Evolutionary conservation across 257 asterid genomes (phyloP), one percentile per base, ranked within the genome.

Genomic region (Fraxinus pennsylvanica): DNA sequence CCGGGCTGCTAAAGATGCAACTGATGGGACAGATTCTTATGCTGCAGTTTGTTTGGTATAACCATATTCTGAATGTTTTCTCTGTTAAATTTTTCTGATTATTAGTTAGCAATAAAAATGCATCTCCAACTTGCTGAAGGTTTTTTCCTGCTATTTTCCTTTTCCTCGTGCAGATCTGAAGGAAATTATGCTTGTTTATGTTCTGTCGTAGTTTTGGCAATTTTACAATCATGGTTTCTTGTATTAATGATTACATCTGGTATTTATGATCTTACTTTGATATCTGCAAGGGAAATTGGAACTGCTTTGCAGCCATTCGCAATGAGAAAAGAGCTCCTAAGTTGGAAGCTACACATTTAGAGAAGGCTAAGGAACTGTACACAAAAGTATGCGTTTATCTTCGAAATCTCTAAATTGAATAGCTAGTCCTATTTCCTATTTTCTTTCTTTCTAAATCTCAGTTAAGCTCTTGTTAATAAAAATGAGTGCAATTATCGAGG

Each of bases 341-440:
- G 85, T 75, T 96, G 86, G 99, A 96, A 83, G 97, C 97, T 81
- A 93, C 97, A 41, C 99, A 96, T 90, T 87, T 90, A 36, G 97
- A 96, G 92, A 96, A 96, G 90, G 97, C 99, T 25, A 93, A 93
- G 89, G 99, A 96, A 81, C 93, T 96, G 50, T 93, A 92, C 80
- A 92, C 98, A 2, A 96, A 93, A 83, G 97, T 93, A 90, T 85
- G 83, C 86, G 1, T 66, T 74, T 75, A 68, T 57, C 54, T 39
- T 85, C 73, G 81, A 76, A 71, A 30, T 82, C 85, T 12, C 76
- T 88, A 65, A 79, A 70, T 66, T 43, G 45, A 57, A 72, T 27
- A 67, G 21, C 76, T 74, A 27, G 61, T 21, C 35, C 27, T 32
- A 63, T 61, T 45, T 19, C 61, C 36, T 41, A 54, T 33, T 17